These are phyloP conservation scores for Tulasnella calospora DNA, from an alignment of 768 basidiomycete species.

Conservation along the genomic window DNA sequence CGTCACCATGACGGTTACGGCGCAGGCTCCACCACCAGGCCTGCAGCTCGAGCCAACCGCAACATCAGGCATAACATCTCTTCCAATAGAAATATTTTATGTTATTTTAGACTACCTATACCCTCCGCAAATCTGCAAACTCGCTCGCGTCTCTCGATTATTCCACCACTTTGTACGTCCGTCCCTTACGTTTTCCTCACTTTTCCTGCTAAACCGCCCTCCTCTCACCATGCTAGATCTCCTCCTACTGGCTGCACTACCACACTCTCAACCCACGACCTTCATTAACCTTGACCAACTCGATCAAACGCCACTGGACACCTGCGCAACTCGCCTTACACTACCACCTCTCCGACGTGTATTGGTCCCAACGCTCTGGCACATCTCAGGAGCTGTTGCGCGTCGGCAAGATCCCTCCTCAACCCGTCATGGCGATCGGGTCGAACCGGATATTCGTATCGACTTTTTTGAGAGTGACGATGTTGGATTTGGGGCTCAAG, in stretches of 20 bases:
- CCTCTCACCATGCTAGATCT: background rate
- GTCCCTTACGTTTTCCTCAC: background rate
- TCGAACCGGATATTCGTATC: background rate
- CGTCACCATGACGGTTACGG: background rate
- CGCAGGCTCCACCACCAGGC: background rate
- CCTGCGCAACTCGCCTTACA: background rate
- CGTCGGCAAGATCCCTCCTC: background rate
- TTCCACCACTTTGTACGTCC: background rate
- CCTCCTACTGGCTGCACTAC: background rate
- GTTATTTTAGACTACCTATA: background rate
- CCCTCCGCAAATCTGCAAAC: background rate
- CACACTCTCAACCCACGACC: slow-evolving; percentile 9
- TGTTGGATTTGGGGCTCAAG: background rate
- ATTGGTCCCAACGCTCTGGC: background rate
- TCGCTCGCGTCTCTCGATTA: background rate
- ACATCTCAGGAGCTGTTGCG: background rate
- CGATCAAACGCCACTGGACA: background rate
- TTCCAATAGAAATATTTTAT: background rate
- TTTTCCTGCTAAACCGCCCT: background rate
- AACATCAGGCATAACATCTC: background rate
- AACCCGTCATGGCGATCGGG: slow-evolving; percentile 8
- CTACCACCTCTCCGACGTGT: background rate
- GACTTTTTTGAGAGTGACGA: background rate
- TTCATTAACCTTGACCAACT: background rate
- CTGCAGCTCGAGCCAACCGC: background rate